phyloP scores from a whole-genome alignment of 2,329 filamentous ascomycete species.

The Fusarium nanum region DNA sequence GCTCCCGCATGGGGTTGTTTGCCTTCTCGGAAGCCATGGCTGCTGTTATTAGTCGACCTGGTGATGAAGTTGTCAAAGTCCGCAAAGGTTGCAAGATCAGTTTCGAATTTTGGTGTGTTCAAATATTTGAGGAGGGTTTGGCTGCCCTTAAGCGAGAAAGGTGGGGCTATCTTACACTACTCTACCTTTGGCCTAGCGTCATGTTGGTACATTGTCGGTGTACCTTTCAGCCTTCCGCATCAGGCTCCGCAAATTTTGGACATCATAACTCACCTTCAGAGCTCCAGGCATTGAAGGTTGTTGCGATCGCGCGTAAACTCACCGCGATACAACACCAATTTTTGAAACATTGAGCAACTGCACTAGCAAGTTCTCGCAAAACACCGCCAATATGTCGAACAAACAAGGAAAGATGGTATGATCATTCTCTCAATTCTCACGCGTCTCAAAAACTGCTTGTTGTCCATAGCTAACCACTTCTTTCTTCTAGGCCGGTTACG shows the following conservation, averaged over 20 bases:
- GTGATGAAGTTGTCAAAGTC: conserved; percentile 52
- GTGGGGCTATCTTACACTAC: conserved; percentile 14
- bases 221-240: conserved; percentile 55
- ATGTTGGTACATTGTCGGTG: conserved; percentile 47
- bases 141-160: conserved; percentile 53
- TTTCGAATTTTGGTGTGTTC: conserved; percentile 51
- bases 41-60: conserved; percentile 53
- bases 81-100: conserved; percentile 43
- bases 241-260: conserved; percentile 61
- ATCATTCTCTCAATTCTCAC: conserved; percentile 35
- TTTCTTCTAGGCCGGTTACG: conserved; percentile 74
- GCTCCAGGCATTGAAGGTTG: conserved; percentile 59
- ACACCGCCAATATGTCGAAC: conserved; percentile 61
- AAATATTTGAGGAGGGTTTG: conserved; percentile 58
- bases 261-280: conserved; percentile 55
- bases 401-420: conserved; percentile 99
- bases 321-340: conserved; percentile 55
- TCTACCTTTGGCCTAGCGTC: conserved; percentile 43
- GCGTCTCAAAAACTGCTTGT: conserved; percentile 52
- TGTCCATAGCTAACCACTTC: conserved; percentile 69
- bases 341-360: conserved; percentile 55
- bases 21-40: conserved; percentile 79
- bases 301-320: conserved; percentile 54
- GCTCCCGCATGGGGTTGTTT: conserved; percentile 99
- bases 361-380: conserved; percentile 47